These are phyloP conservation scores for Cryptococcus amylolentus DNA, from an alignment of 1,284 basidiomycete species.

Conservation along the genomic window DNA sequence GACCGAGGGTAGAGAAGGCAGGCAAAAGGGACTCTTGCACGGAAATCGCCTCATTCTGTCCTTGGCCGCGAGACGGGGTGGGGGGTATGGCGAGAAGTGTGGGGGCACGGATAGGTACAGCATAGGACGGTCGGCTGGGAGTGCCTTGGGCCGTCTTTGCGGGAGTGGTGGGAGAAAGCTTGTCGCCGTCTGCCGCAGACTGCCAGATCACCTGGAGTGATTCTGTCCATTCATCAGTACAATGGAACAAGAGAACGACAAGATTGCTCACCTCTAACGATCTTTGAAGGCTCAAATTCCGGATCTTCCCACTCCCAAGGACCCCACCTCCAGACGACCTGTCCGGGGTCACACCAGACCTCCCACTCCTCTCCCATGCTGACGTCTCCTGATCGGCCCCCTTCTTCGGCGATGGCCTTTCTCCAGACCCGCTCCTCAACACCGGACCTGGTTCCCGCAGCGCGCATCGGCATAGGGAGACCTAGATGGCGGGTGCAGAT, in stretches of 20 bases:
- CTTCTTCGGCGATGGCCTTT: constrained; percentile 24
- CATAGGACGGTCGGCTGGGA: constrained; percentile 37
- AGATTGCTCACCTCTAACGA: constrained; percentile 32
- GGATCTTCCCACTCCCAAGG: constrained; percentile 48
- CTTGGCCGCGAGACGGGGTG: constrained; percentile 19
- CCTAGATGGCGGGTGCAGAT: constrained; percentile 35
- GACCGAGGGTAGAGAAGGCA: constrained; percentile 16
- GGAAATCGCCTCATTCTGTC: neutral
- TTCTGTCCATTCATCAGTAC: constrained; percentile 20
- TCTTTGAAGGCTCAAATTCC: constrained; percentile 42
- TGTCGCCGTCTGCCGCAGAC: constrained; percentile 22
- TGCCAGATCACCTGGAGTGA: constrained; percentile 41
- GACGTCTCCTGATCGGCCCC: constrained; percentile 10
- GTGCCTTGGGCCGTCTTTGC: constrained; percentile 12
- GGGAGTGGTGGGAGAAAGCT: constrained; percentile 14
- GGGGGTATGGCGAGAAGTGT: constrained; percentile 41
- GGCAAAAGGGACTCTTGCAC: constrained; percentile 20
- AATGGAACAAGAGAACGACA: neutral
- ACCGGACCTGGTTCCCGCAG: constrained; percentile 26
- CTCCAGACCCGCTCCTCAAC: constrained; percentile 37
- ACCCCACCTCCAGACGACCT: constrained; percentile 47
- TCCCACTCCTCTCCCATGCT: constrained; percentile 46
- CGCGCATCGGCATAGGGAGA: constrained; percentile 30
- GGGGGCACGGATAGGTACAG: constrained; percentile 47
- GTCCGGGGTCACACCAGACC: constrained; percentile 49